Evolutionary conservation across 2,329 filamentous ascomycete genomes (phyloP), one percentile per base, ranked within the genome.

Genomic region (Plectosphaerella sp.): DNA sequence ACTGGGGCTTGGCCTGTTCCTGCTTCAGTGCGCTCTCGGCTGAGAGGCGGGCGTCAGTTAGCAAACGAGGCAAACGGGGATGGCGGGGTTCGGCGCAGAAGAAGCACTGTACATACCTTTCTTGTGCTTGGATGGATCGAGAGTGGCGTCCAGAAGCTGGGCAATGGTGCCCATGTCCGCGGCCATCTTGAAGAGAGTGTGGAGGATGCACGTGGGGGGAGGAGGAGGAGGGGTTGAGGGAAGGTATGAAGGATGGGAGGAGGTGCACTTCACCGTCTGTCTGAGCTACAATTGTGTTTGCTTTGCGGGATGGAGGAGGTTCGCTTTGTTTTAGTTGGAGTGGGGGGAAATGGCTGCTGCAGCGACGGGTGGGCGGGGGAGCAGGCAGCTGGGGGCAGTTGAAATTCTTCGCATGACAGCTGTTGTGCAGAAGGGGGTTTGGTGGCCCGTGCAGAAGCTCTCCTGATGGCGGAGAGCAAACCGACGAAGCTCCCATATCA

Each of bases 81-180:
- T 60, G 60, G 61, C 60, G 62, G 58, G 62, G 59, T 60, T 62
- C 59, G 28, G 28, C 28, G 28, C n/a, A 20, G 15, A n/a, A 41
- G 16, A 8, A 14, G 37, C 37, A 33, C 28, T 33, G 59, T 75
- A 22, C 22, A 22, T 22, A 93, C 93, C 93, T 86, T 95, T 88
- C 71, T 91, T 92, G 71, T 93, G 91, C 71, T 93, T 86, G 58
- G 82, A 77, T 16, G 91, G 91, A 72, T 97, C 90, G 64, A 97
- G 82, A 63, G 91, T 97, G 63, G 91, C 90, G 72, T 95, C 83
- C 58, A 99, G 85, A 70, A 97, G 81, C 78, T 91, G 84, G 58
- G 91, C 88, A 69, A 97, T 76, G 55, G 74, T 72, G 60, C 73
- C 74, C 64, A 83, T 75, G 59, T 81, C 74, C 60, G 77, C 72